These are phyloP conservation scores for Coemansia sp. DNA, from an alignment of 371 early-diverging fungal species.

Conservation along the genomic window DNA sequence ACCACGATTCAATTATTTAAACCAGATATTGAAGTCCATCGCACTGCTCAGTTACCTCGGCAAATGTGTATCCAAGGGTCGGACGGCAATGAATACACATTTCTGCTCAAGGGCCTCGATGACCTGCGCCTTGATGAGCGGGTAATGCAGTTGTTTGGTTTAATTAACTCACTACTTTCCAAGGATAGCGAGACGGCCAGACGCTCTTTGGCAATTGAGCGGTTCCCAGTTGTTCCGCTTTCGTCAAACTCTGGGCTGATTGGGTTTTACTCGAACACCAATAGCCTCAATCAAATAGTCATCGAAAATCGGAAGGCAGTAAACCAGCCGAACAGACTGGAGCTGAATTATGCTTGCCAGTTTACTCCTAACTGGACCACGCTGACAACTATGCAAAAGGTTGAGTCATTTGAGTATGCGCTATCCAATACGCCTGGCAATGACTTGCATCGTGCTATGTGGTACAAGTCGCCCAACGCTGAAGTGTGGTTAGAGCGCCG, in stretches of 20 bases:
- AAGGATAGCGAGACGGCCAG: constrained; percentile 91
- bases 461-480: constrained; percentile 94
- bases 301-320: constrained; percentile 85
- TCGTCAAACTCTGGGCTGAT: constrained; percentile 96
- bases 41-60: constrained; percentile 93
- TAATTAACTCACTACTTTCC: constrained; percentile 88
- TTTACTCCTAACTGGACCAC: constrained; percentile 95
- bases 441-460: constrained; percentile 91
- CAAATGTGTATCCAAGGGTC: constrained; percentile 80
- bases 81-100: constrained; percentile 90
- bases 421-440: constrained; percentile 92
- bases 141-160: constrained; percentile 98
- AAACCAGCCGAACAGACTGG: constrained; percentile 87
- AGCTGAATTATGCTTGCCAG: constrained; percentile 92
- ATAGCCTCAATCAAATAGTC: constrained; percentile 90
- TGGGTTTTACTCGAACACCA: constrained; percentile 95
- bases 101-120: constrained; percentile 94
- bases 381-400: constrained; percentile 87
- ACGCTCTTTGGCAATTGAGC: constrained; percentile 87
- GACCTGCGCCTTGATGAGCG: constrained; percentile 98
- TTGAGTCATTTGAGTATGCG: constrained; percentile 96
- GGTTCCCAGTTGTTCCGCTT: constrained; percentile 93
- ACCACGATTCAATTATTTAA: constrained; percentile 85
- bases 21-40: constrained; percentile 80
- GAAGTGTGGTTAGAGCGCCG: constrained; percentile 96